Base-by-base conservation (phyloP, 1,139 yeast genomes). In the Fermentozyma sake region DNA sequence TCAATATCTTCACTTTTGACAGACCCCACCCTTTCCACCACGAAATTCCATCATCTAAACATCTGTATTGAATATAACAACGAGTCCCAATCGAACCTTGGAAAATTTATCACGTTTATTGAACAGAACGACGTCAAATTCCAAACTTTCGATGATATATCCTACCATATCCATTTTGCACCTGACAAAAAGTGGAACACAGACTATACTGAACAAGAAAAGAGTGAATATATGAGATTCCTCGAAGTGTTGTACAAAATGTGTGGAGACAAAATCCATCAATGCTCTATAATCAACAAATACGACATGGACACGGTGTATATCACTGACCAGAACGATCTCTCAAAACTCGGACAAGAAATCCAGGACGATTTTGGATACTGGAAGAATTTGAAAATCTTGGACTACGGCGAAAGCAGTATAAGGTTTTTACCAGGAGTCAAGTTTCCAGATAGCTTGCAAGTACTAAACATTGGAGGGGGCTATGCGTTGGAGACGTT, bases 371-470 rank as follows among this genome's bases (percentile, higher is more conserved):
- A 67, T 38, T 52, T 64, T 18, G 41, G 42, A 14, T 41, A 51
- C 28, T 67, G 72, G 72, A 41, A 37, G 6, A 54, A 58, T 30
- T 43, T 67, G 13, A 44, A 47, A 24, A 40, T 51, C 3, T 44
- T 66, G 20, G 73, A 67, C 37, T 65, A 61, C 36, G 59, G 65
- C 7, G 61, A 58, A 25, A 62, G 64, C 36, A 52, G 61, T 30
- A 53, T 67, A 12, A 44, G 67, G 20, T 51, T 55, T 27, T 48
- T 66, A 8, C 68, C 70, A 5, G 71, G 67, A 1, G 61, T 66
- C 5, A 54, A 49, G 23, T 53, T 66, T 23, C 70, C 72, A 1
- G 64, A 63, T 16, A 33, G 57, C 0, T 41, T 67, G 20, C 63
- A 63, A 37, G 50, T 54, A 2, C 45, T 67, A 33, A 67, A 66